Evolutionary conservation across 2,329 filamentous ascomycete genomes (phyloP).

Genomic region (Ophidiomyces ophidiicola): DNA sequence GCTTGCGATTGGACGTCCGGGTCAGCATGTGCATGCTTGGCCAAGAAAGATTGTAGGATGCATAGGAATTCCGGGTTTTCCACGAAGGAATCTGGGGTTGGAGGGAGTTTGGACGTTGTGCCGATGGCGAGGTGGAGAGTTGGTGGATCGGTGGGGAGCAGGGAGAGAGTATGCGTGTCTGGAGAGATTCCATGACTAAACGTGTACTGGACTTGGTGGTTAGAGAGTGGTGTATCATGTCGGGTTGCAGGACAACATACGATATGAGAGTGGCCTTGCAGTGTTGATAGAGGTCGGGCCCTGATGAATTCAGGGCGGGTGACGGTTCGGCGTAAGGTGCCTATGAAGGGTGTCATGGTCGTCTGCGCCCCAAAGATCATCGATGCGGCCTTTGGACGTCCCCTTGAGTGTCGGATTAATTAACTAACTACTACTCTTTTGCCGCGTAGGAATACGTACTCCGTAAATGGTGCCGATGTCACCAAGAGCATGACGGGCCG

Average conservation of each 20-base stretch:
- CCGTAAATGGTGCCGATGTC: too few species aligned
- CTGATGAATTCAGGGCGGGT: too few species aligned
- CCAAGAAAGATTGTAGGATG: conserved; percentile 45
- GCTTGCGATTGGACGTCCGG: conserved; percentile 47
- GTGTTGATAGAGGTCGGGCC: conserved; percentile 11
- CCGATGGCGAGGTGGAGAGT: conserved; percentile 44
- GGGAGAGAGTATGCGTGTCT: conserved; percentile 40
- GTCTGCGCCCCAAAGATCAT: too few species aligned
- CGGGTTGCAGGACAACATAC: conserved; percentile 1
- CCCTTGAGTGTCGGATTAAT: too few species aligned
- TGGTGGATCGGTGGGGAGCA: conserved; percentile 44
- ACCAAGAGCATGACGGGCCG: too few species aligned
- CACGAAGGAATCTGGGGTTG: conserved; percentile 43
- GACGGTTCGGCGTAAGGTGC: too few species aligned
- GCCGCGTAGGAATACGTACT: too few species aligned
- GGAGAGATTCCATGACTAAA: conserved; percentile 30
- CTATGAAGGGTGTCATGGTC: too few species aligned
- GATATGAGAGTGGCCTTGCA: conserved; percentile 13
- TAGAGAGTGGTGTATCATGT: background rate
- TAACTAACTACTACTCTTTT: too few species aligned
- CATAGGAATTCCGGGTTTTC: conserved; percentile 46
- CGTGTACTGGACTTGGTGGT: conserved; percentile 16
- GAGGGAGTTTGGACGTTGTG: conserved; percentile 42
- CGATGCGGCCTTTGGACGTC: too few species aligned
- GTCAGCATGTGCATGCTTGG: conserved; percentile 43